Conservation (phyloP, 2,329 filamentous ascomycete species). For the Xylaria polymorpha region DNA sequence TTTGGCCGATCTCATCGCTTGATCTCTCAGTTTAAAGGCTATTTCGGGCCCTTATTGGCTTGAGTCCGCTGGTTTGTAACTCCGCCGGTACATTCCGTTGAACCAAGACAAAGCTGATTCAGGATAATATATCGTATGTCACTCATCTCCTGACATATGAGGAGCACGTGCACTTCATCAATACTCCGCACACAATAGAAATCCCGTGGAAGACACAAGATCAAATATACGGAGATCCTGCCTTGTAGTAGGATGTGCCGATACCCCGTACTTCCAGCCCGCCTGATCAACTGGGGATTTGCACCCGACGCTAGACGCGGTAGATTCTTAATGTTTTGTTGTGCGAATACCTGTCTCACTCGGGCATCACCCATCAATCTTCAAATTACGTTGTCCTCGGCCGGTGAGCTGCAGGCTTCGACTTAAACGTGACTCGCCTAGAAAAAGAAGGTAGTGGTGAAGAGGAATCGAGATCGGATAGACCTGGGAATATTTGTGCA, state of each 20-base stretch:
- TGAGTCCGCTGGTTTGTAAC: background rate
- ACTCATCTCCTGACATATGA: slow-evolving; percentile 20
- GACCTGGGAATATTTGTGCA: background rate
- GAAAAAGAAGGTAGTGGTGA: background rate
- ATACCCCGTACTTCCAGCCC: slow-evolving; percentile 13
- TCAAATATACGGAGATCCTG: slow-evolving; percentile 7
- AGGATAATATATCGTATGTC: slow-evolving; percentile 12
- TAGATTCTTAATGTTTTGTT: slow-evolving; percentile 10
- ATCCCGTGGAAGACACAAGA: background rate
- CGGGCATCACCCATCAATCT: background rate
- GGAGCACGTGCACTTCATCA: slow-evolving; percentile 9
- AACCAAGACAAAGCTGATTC: slow-evolving; percentile 1
- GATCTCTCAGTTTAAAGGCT: background rate
- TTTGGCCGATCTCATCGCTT: background rate
- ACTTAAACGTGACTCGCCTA: slow-evolving; percentile 5
- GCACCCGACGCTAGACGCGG: slow-evolving; percentile 21
- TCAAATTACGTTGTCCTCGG: slow-evolving; percentile 1
- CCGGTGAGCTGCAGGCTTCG: slow-evolving; percentile 2
- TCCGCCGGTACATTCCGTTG: background rate
- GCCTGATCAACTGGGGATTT: slow-evolving; percentile 21
- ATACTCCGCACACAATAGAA: background rate
- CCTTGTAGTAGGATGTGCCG: slow-evolving; percentile 4
- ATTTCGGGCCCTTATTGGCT: slow-evolving; percentile 20
- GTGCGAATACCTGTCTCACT: slow-evolving; percentile 29
- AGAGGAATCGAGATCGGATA: slow-evolving; percentile 13